Conservation (phyloP, 1,139 yeast species). For the Blastobotrys aristatus region DNA sequence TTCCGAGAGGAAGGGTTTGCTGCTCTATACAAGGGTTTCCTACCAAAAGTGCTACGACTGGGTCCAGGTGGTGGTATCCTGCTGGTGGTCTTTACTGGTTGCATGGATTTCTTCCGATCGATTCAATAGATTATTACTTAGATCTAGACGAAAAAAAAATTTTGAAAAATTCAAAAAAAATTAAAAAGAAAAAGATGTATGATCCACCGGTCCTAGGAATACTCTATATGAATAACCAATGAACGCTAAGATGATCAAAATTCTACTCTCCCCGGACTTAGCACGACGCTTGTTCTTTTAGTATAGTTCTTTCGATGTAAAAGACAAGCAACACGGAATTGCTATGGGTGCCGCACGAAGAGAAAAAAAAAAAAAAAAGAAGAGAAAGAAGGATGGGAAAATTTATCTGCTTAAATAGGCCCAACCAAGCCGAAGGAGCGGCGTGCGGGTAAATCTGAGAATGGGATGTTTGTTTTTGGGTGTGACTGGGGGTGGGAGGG, state of each 20-base stretch:
- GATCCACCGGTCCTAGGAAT: constrained; percentile 57
- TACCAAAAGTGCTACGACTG: constrained; percentile 93
- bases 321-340: constrained; percentile 61
- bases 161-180: background rate
- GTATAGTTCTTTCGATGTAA: constrained; percentile 28
- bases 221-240: constrained; percentile 35
- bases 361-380: constrained; percentile 27
- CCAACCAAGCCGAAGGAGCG: too few relatives aligned
- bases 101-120: constrained; percentile 89
- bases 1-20: constrained; percentile 81
- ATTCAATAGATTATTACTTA: constrained; percentile 51
- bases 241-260: constrained; percentile 55
- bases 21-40: constrained; percentile 80
- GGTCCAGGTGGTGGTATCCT: constrained; percentile 99
- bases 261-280: constrained; percentile 52
- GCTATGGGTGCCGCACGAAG: constrained; percentile 68
- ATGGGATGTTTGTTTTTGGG: background rate
- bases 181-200: constrained; percentile 35
- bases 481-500: background rate
- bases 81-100: constrained; percentile 87
- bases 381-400: constrained; percentile 3
- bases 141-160: background rate
- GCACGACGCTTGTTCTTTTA: constrained; percentile 54
- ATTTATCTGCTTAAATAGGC: constrained; percentile 1
- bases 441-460: background rate